A percentile compares a stretch with the other conserved stretches of the same genome.
These are phyloP conservation scores for Neonectria sp. DNA, from an alignment of 2,329 filamentous ascomycete genomes.

Conservation along the genomic window DNA sequence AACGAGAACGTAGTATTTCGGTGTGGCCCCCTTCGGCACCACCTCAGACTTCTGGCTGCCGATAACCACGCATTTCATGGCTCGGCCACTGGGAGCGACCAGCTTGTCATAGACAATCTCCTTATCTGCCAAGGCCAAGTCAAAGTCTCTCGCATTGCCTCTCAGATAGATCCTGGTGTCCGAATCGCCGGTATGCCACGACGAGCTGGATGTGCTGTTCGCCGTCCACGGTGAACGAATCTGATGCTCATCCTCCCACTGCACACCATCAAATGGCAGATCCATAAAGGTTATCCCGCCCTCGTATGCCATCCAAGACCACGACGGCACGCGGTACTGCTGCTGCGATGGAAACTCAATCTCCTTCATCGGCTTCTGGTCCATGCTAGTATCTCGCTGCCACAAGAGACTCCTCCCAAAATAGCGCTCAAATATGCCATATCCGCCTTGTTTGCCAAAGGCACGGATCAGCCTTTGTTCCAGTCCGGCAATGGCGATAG, in stretches of 20 bases:
- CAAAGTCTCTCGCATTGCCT: conserved; percentile 14
- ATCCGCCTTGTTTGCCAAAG: conserved; percentile 35
- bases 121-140: background rate
- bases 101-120: conserved; percentile 25
- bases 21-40: background rate
- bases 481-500: conserved; percentile 38
- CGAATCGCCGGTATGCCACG: conserved; percentile 27
- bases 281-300: conserved; percentile 50
- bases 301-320: conserved; percentile 56
- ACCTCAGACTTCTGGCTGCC: conserved; percentile 17
- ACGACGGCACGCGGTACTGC: conserved; percentile 42
- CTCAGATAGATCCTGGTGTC: conserved; percentile 17
- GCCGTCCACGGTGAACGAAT: conserved; percentile 31
- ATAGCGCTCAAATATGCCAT: conserved; percentile 37
- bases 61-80: conserved; percentile 24
- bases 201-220: background rate
- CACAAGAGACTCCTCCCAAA: conserved; percentile 38
- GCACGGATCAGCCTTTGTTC: conserved; percentile 32
- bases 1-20: conserved; percentile 11
- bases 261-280: conserved; percentile 35
- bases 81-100: background rate
- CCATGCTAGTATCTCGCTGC: conserved; percentile 14
- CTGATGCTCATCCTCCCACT: conserved; percentile 23
- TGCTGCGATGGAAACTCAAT: conserved; percentile 21
- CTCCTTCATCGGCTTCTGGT: conserved; percentile 1